Base-by-base conservation (phyloP, 179 eudicot species). In the Silene noctiflora region DNA sequence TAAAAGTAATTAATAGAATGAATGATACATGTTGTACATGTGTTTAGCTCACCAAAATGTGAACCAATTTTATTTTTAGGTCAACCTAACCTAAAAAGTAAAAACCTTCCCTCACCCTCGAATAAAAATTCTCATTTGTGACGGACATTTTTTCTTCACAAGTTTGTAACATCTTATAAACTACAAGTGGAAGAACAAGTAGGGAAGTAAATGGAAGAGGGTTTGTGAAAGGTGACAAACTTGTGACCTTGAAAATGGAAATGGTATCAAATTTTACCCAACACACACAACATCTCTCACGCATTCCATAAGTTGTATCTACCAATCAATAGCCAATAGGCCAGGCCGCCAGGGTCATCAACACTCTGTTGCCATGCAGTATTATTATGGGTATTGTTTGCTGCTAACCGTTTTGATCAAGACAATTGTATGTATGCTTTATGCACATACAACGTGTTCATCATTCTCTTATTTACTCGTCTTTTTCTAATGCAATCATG, bases 401-500 rank as follows among this genome's bases (percentile, higher is more conserved):
- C 6, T 64, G 68, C 20, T 27, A 64, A 29, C 39, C 68, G 39
- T 64, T 64, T 64, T 13, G 39, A 62, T 14, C 20, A 51, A 11
- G n/a, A 51, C 58, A 51, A 51, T 16, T 16, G 10, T 33, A 31
- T 31, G 35, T 31, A 31, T 31, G 35, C 35, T 1, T 4, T 2
- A 27, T 27, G 20, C 68, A 64, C 42, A 27, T 9, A 64, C 68
- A 64, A 64, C 68, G 68, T 64, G 68, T 64, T 13, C 68, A 13
- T 64, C 39, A 64, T 24, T 63, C 12, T 25, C 4, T 16, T 16
- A 51, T 51, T 51, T 51, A 14, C 55, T 10, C 55, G 16, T 51
- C 17, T 33, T 19, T 21, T 60, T 60, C 20, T 0, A 33, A n/a
- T n/a, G n/a, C n/a, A n/a, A n/a, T n/a, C n/a, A n/a, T n/a, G n/a